Percentiles rank a stretch among this genome's conserved stretches.
These are phyloP conservation scores for Eucalyptus marginata DNA, from an alignment of 345 rosid genomes.

Conservation along the genomic window DNA sequence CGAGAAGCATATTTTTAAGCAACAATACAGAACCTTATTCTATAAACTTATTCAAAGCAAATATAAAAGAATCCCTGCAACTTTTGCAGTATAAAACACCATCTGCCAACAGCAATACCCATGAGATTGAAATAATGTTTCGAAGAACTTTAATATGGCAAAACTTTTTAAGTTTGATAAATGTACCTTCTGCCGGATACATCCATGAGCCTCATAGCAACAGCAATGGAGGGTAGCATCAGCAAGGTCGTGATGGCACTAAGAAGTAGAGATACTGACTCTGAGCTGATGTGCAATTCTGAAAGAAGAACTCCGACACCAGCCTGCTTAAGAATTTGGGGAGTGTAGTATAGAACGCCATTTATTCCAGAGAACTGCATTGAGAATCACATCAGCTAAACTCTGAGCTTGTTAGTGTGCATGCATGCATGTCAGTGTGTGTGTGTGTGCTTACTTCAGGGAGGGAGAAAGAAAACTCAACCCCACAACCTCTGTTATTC, in stretches of 20 bases:
- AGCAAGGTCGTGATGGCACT: constrained; percentile 81
- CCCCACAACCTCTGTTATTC: neutral
- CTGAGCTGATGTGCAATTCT: constrained; percentile 57
- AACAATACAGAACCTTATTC: neutral
- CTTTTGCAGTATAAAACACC: neutral
- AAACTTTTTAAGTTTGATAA: neutral
- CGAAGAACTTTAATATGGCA: neutral
- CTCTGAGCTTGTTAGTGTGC: neutral
- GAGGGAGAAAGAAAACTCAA: neutral
- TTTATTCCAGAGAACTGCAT: constrained; percentile 93
- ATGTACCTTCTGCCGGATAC: constrained; percentile 84
- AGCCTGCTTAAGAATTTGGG: constrained; percentile 95
- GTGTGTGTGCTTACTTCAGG: neutral
- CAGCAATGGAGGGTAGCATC: constrained; percentile 91
- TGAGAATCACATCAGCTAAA: neutral
- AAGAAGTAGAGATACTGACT: constrained; percentile 71
- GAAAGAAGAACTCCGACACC: constrained; percentile 88
- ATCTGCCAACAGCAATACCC: neutral
- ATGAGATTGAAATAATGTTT: neutral
- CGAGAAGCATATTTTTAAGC: neutral
- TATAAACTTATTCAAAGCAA: neutral
- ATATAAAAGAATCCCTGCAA: neutral
- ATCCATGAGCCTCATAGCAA: constrained; percentile 98
- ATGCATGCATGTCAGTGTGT: neutral
- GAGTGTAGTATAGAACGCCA: constrained; percentile 94